Evolutionary conservation across 805 yeast genomes (phyloP).

Genomic region (Myxozyma sirexii): DNA sequence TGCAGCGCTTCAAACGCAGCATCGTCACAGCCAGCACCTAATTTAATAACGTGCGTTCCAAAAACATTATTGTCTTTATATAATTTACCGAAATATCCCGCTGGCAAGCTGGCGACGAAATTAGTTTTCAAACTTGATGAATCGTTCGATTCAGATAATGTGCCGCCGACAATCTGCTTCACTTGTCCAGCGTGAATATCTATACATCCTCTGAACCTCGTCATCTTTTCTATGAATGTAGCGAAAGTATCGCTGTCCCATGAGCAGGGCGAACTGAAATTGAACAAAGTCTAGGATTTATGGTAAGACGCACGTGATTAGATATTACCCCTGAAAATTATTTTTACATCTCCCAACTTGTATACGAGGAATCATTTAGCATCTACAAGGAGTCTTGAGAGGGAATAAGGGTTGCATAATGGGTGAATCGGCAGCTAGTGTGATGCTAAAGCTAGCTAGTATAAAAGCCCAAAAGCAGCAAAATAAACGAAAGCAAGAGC

Average conservation of each 20-base stretch:
- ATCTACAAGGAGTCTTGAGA: no score
- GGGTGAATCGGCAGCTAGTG: slow-evolving; percentile 28
- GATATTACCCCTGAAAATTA: slow-evolving; percentile 10
- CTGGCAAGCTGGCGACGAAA: slow-evolving; percentile 73
- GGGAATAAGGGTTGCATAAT: no score
- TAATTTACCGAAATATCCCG: slow-evolving; percentile 72
- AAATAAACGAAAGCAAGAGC: background rate
- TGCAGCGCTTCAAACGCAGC: slow-evolving; percentile 78
- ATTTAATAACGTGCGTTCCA: slow-evolving; percentile 92
- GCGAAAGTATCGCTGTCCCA: no score
- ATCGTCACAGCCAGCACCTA: slow-evolving; percentile 79
- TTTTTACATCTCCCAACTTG: background rate
- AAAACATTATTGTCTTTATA: slow-evolving; percentile 59
- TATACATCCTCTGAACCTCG: slow-evolving; percentile 83
- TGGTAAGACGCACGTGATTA: slow-evolving; percentile 11
- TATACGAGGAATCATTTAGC: no score
- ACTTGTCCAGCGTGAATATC: slow-evolving; percentile 95
- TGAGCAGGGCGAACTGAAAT: no score
- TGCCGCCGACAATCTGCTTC: slow-evolving; percentile 96
- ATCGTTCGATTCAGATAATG: slow-evolving; percentile 63
- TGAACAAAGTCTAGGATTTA: no score
- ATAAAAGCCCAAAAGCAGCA: slow-evolving; percentile 12
- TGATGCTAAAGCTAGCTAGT: slow-evolving; percentile 21
- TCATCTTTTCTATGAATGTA: slow-evolving; percentile 15
- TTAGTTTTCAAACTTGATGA: slow-evolving; percentile 61